These are phyloP conservation scores for Ophiostoma angusticollis DNA, from an alignment of 2,329 filamentous ascomycete genomes.

Conservation along the genomic window DNA sequence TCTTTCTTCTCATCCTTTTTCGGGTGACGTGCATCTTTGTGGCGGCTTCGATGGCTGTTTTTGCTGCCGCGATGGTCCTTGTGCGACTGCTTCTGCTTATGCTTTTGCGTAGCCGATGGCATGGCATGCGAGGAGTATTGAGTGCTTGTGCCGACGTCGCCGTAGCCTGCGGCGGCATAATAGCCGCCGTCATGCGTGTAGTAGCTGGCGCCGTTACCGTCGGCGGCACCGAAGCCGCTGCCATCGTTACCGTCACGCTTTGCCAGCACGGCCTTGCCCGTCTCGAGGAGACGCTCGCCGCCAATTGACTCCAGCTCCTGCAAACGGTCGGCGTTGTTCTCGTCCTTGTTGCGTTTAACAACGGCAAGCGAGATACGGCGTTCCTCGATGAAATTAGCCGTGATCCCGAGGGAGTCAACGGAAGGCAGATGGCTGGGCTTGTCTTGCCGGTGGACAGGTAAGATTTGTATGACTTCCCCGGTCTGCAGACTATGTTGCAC, in stretches of 20 bases:
- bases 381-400: conserved; percentile 12
- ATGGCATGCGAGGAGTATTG: too few relatives aligned
- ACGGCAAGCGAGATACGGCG: conserved; percentile 12
- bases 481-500: conserved; percentile 13
- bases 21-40: conserved; percentile 3
- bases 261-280: conserved; percentile 11
- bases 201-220: background rate
- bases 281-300: conserved; percentile 12
- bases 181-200: background rate
- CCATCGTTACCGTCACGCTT: conserved; percentile 1
- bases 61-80: background rate
- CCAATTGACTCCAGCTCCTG: conserved; percentile 11
- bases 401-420: conserved; percentile 12
- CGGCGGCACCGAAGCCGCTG: background rate
- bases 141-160: conserved; percentile 5
- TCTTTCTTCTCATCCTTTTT: too few relatives aligned
- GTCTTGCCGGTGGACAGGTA: conserved; percentile 11
- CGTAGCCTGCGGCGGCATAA: conserved; percentile 1
- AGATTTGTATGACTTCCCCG: conserved; percentile 13
- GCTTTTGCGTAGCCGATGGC: too few relatives aligned
- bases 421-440: conserved; percentile 12
- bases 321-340: too few relatives aligned
- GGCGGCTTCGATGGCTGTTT: conserved; percentile 4
- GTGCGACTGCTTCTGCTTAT: too few relatives aligned
- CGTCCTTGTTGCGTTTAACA: too few relatives aligned